These are phyloP conservation scores for Nakazawaea ambrosiae DNA, from an alignment of 805 yeast genomes.

Conservation along the genomic window DNA sequence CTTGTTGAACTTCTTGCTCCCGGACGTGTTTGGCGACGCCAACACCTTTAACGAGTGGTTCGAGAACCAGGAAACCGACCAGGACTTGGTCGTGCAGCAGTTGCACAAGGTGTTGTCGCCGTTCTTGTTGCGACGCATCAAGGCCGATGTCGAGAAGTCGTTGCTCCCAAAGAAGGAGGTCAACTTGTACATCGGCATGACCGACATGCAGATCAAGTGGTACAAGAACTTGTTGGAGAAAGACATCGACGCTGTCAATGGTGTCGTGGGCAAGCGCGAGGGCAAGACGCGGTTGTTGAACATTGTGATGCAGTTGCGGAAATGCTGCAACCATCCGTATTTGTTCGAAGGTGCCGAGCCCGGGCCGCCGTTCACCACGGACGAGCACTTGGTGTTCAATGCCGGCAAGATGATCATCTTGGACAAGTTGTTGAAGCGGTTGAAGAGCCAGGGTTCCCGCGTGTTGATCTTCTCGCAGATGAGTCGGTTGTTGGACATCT, in stretches of 20 bases:
- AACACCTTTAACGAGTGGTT: slow-evolving; percentile 92
- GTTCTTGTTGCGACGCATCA: slow-evolving; percentile 80
- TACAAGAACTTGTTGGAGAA: slow-evolving; percentile 82
- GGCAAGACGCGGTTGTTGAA: slow-evolving; percentile 86
- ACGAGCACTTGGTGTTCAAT: slow-evolving; percentile 86
- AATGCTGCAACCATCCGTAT: slow-evolving; percentile 97
- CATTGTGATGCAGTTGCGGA: slow-evolving; percentile 93
- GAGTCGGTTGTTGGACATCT: slow-evolving; percentile 82
- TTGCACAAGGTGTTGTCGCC: slow-evolving; percentile 85
- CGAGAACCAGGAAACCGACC: slow-evolving; percentile 49
- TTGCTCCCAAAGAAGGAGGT: slow-evolving; percentile 85
- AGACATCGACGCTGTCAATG: slow-evolving; percentile 94
- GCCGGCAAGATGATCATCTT: slow-evolving; percentile 87
- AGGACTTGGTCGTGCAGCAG: slow-evolving; percentile 81
- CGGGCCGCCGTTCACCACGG: slow-evolving; percentile 95
- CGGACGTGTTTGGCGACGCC: slow-evolving; percentile 92
- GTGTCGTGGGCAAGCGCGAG: slow-evolving; percentile 90
- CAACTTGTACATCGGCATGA: slow-evolving; percentile 89
- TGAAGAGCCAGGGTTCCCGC: slow-evolving; percentile 73
- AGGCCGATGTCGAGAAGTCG: slow-evolving; percentile 88
- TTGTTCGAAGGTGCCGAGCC: slow-evolving; percentile 99
- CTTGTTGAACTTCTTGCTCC: slow-evolving; percentile 76
- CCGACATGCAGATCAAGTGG: slow-evolving; percentile 93
- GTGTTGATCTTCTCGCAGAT: slow-evolving; percentile 90
- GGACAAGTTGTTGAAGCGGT: slow-evolving; percentile 71